phyloP scores from a whole-genome alignment of 805 yeast genomes.

The Kodamaea hsintzibuensis region DNA sequence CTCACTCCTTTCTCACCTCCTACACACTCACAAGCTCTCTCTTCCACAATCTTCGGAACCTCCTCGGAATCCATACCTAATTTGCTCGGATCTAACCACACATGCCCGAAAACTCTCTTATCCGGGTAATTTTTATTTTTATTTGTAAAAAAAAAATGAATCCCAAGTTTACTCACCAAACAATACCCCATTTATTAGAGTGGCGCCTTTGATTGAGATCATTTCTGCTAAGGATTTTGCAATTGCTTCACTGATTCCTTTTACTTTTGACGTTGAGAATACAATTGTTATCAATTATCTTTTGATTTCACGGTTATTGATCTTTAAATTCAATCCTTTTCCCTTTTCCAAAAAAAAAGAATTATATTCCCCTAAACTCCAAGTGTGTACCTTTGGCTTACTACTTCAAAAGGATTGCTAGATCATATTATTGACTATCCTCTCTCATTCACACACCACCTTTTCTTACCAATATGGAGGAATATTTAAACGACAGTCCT shows the following conservation, averaged over 20 bases:
- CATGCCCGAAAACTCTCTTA: not conserved
- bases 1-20: too few relatives aligned
- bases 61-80: too few relatives aligned
- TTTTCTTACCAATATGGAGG: constrained; percentile 21
- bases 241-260: not conserved
- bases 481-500: constrained; percentile 35
- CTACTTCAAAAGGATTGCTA: not conserved
- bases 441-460: too few relatives aligned
- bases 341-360: not conserved
- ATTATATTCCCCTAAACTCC: not conserved
- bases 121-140: too few relatives aligned
- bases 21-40: too few relatives aligned
- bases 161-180: not conserved
- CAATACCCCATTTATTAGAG: not conserved
- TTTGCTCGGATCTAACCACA: not conserved
- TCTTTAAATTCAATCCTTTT: not conserved
- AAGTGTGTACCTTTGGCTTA: not conserved
- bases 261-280: not conserved
- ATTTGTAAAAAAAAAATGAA: not conserved
- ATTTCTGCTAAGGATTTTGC: not conserved
- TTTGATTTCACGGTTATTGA: not conserved
- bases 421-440: not conserved
- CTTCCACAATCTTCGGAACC: too few relatives aligned
- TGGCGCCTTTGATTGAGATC: not conserved
- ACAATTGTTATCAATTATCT: not conserved